Evolutionary conservation across 2,329 filamentous ascomycete genomes (phyloP).

Genomic region (Alternaria viburni): DNA sequence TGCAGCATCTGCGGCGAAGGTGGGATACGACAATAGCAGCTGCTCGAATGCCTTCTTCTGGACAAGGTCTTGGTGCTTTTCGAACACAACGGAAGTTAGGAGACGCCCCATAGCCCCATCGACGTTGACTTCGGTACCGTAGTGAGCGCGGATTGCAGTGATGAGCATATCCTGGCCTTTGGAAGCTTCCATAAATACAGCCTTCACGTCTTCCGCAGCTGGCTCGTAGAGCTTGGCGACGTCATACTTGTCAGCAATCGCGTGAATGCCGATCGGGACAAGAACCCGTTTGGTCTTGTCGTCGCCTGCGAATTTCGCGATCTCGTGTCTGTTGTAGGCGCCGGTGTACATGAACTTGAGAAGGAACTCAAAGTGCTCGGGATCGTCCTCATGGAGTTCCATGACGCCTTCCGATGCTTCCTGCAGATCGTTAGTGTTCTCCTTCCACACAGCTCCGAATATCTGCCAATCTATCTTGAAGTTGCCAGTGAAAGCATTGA

Average conservation of each 20-base stretch:
- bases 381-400: background rate
- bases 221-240: background rate
- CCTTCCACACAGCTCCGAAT: no score
- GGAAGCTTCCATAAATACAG: background rate
- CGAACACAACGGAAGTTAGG: background rate
- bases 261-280: background rate
- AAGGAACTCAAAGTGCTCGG: background rate
- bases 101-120: background rate
- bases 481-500: background rate
- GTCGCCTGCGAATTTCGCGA: background rate
- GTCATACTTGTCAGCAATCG: background rate
- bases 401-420: background rate
- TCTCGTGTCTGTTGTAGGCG: background rate
- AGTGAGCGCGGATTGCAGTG: background rate
- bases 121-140: background rate
- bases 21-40: background rate
- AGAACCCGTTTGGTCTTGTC: background rate
- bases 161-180: background rate
- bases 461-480: background rate
- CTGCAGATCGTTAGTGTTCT: background rate
- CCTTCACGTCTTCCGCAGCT: background rate
- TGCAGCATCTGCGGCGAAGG: background rate
- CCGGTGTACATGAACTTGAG: background rate
- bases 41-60: no score
- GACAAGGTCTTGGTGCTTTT: background rate